Evolutionary conservation across 805 yeast species (phyloP).

Genomic region (Yarrowia bubula): DNA sequence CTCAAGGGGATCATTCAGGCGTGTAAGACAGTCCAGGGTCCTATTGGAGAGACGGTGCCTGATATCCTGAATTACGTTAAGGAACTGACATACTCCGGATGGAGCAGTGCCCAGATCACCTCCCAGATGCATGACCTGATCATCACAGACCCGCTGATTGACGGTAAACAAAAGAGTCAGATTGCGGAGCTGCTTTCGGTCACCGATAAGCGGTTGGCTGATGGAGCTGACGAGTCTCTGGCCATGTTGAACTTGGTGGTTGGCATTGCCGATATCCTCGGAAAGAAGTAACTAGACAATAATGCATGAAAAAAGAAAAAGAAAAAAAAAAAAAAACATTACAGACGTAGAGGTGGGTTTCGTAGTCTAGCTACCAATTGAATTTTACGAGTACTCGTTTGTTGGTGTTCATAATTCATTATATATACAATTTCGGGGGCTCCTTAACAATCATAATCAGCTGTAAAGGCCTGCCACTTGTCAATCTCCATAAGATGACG

Average conservation of each 20-base stretch:
- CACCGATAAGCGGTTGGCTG: constrained; percentile 69
- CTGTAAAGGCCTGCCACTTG: not conserved
- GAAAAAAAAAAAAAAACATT: too few relatives aligned
- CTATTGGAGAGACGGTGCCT: constrained; percentile 29
- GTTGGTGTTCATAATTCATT: not conserved
- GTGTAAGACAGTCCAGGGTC: constrained; percentile 32
- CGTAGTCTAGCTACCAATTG: too few relatives aligned
- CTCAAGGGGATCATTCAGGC: constrained; percentile 46
- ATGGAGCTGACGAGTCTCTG: constrained; percentile 87
- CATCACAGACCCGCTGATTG: constrained; percentile 52
- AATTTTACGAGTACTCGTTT: too few relatives aligned
- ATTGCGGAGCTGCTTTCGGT: constrained; percentile 67
- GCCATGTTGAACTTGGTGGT: constrained; percentile 67
- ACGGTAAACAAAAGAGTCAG: constrained; percentile 57
- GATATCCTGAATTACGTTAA: not conserved
- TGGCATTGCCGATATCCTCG: constrained; percentile 44
- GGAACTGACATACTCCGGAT: constrained; percentile 57
- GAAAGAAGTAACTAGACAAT: not conserved
- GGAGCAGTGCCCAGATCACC: constrained; percentile 72
- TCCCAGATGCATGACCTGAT: constrained; percentile 70
- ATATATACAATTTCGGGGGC: not conserved
- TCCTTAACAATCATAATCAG: not conserved
- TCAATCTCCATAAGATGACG: constrained; percentile 69
- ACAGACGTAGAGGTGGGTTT: too few relatives aligned
- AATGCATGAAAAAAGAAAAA: not conserved